Percentiles rank a stretch among this genome's conserved stretches.
Evolutionary conservation across 345 rosid genomes (phyloP).

Genomic region (Aethionema arabicum): DNA sequence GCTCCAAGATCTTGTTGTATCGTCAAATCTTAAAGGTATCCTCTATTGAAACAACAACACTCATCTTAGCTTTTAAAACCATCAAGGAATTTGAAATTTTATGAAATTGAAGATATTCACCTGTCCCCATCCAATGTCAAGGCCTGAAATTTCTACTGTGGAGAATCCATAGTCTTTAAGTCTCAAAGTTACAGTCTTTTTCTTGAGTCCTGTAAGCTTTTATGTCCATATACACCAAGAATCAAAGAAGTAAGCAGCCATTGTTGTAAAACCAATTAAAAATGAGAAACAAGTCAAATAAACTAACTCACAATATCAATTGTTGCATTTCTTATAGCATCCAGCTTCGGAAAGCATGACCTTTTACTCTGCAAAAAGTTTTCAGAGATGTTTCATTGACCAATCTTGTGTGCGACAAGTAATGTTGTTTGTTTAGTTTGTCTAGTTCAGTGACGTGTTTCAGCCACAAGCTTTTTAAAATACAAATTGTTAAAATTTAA

Average conservation of each 20-base stretch:
- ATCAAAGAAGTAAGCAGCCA: slow-evolving; percentile 14
- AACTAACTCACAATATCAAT: slow-evolving; percentile 75
- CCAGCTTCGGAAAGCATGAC: slow-evolving; percentile 76
- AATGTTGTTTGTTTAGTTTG: no score
- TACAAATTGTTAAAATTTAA: no score
- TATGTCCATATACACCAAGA: slow-evolving; percentile 25
- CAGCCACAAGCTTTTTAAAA: no score
- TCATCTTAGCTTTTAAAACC: slow-evolving; percentile 2
- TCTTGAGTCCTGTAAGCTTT: slow-evolving; percentile 82
- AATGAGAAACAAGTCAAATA: not conserved
- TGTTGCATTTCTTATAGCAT: slow-evolving; percentile 86
- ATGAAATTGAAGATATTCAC: slow-evolving; percentile 32
- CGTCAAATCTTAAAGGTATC: slow-evolving; percentile 63
- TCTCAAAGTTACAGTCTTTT: slow-evolving; percentile 57
- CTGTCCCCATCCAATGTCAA: slow-evolving; percentile 99
- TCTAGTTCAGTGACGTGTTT: no score
- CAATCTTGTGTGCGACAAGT: slow-evolving; percentile 1
- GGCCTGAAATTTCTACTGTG: slow-evolving; percentile 86
- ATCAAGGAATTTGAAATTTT: not conserved
- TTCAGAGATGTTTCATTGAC: slow-evolving; percentile 23
- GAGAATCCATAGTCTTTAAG: slow-evolving; percentile 57
- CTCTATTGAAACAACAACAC: slow-evolving; percentile 42
- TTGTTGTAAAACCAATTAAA: slow-evolving; percentile 12
- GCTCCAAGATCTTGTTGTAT: slow-evolving; percentile 60
- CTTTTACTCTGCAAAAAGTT: slow-evolving; percentile 66